These are phyloP conservation scores for Eudorina sp. DNA, from an alignment of 139 green algal genomes.

Conservation along the genomic window DNA sequence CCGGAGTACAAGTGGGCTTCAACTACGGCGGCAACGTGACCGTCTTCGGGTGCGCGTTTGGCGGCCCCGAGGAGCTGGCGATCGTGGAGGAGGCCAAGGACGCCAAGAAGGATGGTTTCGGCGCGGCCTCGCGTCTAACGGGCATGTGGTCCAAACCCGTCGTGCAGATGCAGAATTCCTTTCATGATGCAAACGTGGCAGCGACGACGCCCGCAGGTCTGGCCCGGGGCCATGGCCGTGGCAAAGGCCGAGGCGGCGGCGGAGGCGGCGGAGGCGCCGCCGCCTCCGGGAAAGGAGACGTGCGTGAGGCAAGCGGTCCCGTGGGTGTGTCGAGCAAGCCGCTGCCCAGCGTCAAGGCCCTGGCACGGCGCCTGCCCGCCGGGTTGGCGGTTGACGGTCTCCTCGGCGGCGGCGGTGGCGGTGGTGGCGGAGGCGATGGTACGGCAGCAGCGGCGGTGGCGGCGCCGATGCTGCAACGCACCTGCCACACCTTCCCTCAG, in stretches of 20 bases:
- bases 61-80: conserved; percentile 16
- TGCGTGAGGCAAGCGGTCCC: not conserved
- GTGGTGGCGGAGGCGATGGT: not conserved
- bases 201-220: not conserved
- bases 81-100: conserved; percentile 4
- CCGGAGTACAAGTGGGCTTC: conserved; percentile 34
- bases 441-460: not conserved
- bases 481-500: conserved; percentile 36
- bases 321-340: not conserved
- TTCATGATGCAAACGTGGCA: too few relatives aligned
- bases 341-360: conserved; percentile 12
- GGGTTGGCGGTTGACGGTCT: not conserved
- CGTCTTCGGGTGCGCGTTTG: conserved; percentile 42
- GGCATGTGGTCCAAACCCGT: conserved; percentile 39
- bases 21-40: conserved; percentile 48
- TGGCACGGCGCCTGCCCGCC: conserved; percentile 25
- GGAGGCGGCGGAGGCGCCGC: not conserved
- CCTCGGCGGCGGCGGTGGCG: not conserved
- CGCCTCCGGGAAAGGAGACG: too few relatives aligned
- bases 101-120: not conserved
- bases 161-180: too few relatives aligned
- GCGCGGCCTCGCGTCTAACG: not conserved
- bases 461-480: conserved; percentile 21
- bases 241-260: not conserved
- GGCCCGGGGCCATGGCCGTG: not conserved